phyloP scores from a whole-genome alignment of 768 basidiomycete genomes.

The Panaeolus cyanescens region DNA sequence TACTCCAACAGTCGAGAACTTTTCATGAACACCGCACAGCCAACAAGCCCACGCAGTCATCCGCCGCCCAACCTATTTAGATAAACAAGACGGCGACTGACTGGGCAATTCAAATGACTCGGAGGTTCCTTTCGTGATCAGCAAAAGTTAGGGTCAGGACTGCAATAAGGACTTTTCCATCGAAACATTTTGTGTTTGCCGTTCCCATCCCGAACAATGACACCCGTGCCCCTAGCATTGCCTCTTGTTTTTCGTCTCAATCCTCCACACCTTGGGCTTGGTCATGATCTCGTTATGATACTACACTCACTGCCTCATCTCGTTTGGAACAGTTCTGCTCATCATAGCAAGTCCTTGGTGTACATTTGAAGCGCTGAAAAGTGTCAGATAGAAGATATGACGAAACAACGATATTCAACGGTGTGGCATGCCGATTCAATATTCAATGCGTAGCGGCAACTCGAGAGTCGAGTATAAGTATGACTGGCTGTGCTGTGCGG shows the following conservation, averaged over 20 bases:
- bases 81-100: too few species aligned
- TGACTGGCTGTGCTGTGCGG: background rate
- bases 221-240: background rate
- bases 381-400: background rate
- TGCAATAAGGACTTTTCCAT: too few species aligned
- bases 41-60: background rate
- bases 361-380: background rate
- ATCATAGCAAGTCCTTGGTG: background rate
- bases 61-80: background rate
- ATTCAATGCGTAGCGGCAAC: background rate
- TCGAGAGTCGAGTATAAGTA: background rate
- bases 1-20: background rate
- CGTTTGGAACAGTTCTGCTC: background rate
- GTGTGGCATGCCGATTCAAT: background rate
- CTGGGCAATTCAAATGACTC: too few species aligned
- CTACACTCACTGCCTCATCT: background rate
- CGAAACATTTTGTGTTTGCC: background rate
- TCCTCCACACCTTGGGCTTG: background rate
- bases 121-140: too few species aligned
- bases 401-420: background rate
- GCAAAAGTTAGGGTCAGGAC: too few species aligned
- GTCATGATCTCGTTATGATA: too few species aligned
- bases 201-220: background rate
- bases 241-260: background rate
- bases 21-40: background rate